These are phyloP conservation scores for Quercus tomentella DNA, from an alignment of 331 rosid genomes.

Conservation along the genomic window DNA sequence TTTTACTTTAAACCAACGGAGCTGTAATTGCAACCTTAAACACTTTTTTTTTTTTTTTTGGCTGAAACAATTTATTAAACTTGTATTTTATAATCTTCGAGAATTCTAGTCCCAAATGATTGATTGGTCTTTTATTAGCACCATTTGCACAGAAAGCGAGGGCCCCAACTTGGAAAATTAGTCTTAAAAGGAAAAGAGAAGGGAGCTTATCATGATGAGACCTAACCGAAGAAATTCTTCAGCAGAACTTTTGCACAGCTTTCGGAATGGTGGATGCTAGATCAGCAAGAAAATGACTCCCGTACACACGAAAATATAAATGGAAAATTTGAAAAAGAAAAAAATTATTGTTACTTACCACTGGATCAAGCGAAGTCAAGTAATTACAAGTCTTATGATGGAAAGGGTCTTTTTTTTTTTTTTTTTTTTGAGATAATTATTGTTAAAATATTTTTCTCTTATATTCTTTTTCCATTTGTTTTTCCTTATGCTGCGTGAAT, in stretches of 20 bases:
- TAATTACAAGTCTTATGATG: no score
- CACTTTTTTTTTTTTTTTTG: not conserved
- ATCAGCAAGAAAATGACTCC: constrained; percentile 26
- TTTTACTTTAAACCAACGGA: no score
- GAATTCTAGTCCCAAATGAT: constrained; percentile 23
- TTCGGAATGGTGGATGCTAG: not conserved
- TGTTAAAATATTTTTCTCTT: no score
- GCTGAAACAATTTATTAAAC: not conserved
- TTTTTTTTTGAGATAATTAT: no score
- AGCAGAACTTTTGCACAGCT: constrained; percentile 3
- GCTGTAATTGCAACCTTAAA: no score
- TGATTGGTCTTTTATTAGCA: constrained; percentile 44
- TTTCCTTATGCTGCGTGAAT: no score
- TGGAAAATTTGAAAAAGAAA: no score
- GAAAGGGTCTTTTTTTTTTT: no score
- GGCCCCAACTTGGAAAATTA: constrained; percentile 20
- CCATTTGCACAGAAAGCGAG: constrained; percentile 38
- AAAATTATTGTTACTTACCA: no score
- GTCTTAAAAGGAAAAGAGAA: constrained; percentile 25
- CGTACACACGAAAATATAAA: not conserved
- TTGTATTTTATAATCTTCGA: not conserved
- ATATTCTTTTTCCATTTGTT: no score
- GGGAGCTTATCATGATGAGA: constrained; percentile 43
- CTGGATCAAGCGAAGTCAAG: no score
- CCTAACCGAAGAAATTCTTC: constrained; percentile 15